phyloP scores from a whole-genome alignment of 2,329 filamentous ascomycete species.

The Trichoderma atroviride region DNA sequence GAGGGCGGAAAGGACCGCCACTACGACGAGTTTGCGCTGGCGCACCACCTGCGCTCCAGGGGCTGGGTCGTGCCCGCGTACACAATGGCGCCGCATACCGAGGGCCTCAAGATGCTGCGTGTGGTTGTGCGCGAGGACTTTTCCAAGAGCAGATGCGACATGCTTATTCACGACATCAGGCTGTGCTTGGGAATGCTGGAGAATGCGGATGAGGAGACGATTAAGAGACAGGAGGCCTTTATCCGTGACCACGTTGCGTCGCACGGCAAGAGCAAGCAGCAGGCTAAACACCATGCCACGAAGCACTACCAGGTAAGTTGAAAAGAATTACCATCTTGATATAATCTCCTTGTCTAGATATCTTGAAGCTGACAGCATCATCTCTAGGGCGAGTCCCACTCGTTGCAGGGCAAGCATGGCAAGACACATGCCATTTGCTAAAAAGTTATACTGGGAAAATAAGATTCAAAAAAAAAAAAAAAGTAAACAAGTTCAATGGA shows the following conservation, averaged over 20 bases:
- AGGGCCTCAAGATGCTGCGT: slow-evolving; percentile 85
- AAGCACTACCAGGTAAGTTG: slow-evolving; percentile 22
- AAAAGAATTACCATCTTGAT: too few relatives aligned
- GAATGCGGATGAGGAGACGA: slow-evolving; percentile 70
- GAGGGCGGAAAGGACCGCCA: slow-evolving; percentile 52
- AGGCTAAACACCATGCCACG: not conserved
- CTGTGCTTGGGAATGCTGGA: slow-evolving; percentile 72
- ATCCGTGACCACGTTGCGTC: slow-evolving; percentile 59
- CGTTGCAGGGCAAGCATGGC: slow-evolving; percentile 83
- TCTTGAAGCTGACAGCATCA: not conserved
- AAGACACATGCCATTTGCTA: slow-evolving; percentile 91
- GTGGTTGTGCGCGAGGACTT: slow-evolving; percentile 95
- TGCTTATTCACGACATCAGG: slow-evolving; percentile 77
- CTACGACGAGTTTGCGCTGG: slow-evolving; percentile 77
- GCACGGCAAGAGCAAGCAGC: slow-evolving; percentile 55
- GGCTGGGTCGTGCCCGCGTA: slow-evolving; percentile 96
- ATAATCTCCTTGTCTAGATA: not conserved
- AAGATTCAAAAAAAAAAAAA: not conserved
- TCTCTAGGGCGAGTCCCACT: slow-evolving; percentile 74
- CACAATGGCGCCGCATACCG: slow-evolving; percentile 90
- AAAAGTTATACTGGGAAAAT: not conserved
- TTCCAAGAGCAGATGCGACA: slow-evolving; percentile 77
- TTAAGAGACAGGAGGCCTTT: slow-evolving; percentile 70
- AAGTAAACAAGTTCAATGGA: not conserved
- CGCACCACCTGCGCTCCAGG: slow-evolving; percentile 81